Conservation (phyloP, 1,284 basidiomycete species). For the Trametes polyzona region DNA sequence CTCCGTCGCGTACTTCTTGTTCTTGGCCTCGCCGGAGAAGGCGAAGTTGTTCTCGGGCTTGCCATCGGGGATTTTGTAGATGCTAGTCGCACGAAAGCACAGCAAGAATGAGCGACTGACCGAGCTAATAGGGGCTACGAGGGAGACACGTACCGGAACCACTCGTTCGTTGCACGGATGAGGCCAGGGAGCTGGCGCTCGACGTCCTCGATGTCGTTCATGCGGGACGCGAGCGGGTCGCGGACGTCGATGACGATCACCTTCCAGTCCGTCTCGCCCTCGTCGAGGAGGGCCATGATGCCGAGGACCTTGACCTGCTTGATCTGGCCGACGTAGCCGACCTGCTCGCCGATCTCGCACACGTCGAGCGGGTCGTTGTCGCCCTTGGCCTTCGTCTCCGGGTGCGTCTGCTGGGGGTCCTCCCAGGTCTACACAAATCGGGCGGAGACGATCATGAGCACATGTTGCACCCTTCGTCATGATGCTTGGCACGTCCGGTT, state of each 20-base stretch:
- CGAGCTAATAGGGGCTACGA: background rate
- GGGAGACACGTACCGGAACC: conserved; percentile 72
- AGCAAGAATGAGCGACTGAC: conserved; percentile 10
- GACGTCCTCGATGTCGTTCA: conserved; percentile 99
- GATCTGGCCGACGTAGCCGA: conserved; percentile 96
- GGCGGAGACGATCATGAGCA: background rate
- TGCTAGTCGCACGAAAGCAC: conserved; percentile 50
- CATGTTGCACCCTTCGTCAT: background rate
- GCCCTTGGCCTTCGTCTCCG: conserved; percentile 98
- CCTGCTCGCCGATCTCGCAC: conserved; percentile 99
- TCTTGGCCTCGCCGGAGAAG: conserved; percentile 99
- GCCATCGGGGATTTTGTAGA: conserved; percentile 99
- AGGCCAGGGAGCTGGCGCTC: conserved; percentile 98
- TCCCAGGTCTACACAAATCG: conserved; percentile 86
- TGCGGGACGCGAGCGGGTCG: conserved; percentile 94
- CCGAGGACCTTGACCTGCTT: conserved; percentile 99
- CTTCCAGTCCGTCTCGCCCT: conserved; percentile 99
- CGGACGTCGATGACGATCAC: conserved; percentile 97
- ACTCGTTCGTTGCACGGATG: conserved; percentile 96
- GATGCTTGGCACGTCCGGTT: background rate
- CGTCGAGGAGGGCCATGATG: conserved; percentile 98
- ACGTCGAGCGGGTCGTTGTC: conserved; percentile 99
- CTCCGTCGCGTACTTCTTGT: conserved; percentile 98
- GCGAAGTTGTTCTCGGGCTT: conserved; percentile 99
- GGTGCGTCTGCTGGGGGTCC: conserved; percentile 86